Base-by-base conservation (phyloP, 495 filamentous ascomycete genomes). In the Rusavskia elegans region DNA sequence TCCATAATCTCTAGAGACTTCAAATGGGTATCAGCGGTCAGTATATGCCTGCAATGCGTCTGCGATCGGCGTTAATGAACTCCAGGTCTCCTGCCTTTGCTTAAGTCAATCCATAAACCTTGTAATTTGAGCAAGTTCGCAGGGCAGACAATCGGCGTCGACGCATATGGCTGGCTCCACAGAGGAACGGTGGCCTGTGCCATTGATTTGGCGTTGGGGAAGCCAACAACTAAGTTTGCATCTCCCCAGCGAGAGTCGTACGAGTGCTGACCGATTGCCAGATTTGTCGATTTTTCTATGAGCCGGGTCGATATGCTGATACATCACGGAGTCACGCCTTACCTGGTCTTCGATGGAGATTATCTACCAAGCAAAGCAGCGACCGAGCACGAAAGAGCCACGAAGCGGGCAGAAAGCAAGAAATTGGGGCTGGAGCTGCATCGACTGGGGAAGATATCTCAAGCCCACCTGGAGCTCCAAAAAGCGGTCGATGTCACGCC, bases 91-190 rank as follows among this genome's bases (percentile, higher is more conserved):
- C 78, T 97, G 36, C 86, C 87, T 45, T 73, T 95, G 42, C 82
- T 99, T 42, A 95, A 95, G 64, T 96, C 90, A 41, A 96, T 99
- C 45, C 92, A 97, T 45, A 87, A 86, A 59, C 85, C 83, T 58
- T 83, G 79, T 51, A 82, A 89, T 53, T 69, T 99, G 49, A 93
- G 84, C 63, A 85, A 89, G 59, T 97, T 85, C 64, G 74, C 77
- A 13, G 90, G 89, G 30, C 83, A 90, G 64, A 94, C 86, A 3
- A 76, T 99, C 40, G 93, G 85, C 3, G 79, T 99, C 16, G 93
- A 99, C 66, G 89, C 84, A 53, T 99, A 99, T 72, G 92, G 89
- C 62, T 99, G 93, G 93, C 80, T 99, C 35, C 93, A 99, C 64
- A 84, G 93, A 56, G 93, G 90, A 30, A 86, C 89, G 23, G 79